A percentile compares a stretch with the other conserved stretches of the same genome.
phyloP scores from a whole-genome alignment of 164 flowering plant species.

The Chloranthus sessilifolius region DNA sequence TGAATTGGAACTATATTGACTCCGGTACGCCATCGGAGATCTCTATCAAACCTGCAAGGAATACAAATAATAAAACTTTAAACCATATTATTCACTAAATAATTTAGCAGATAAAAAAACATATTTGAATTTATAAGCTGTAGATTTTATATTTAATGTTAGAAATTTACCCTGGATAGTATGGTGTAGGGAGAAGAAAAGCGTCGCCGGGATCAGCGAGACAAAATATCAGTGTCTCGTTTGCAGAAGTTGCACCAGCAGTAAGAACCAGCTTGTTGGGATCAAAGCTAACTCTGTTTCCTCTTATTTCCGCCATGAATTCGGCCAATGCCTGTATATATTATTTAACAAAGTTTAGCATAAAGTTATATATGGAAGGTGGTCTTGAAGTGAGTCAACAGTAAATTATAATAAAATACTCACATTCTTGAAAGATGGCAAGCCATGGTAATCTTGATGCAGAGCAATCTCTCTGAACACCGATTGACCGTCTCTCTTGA shows the following conservation, averaged over 20 bases:
- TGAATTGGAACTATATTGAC: constrained; percentile 33
- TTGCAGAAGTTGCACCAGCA: constrained; percentile 50
- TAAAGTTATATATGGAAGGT: background rate
- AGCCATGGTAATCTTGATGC: constrained; percentile 49
- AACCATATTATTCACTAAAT: too few species aligned
- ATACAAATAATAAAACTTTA: background rate
- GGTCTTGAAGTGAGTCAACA: background rate
- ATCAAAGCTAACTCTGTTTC: constrained; percentile 33
- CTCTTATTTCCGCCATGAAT: constrained; percentile 41
- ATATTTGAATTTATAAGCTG: background rate
- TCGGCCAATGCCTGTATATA: constrained; percentile 27
- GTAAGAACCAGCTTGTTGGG: constrained; percentile 44
- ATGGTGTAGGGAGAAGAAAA: constrained; percentile 42
- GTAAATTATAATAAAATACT: background rate
- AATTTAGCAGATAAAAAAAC: background rate
- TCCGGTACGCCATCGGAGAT: constrained; percentile 38
- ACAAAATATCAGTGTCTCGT: constrained; percentile 44
- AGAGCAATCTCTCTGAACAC: constrained; percentile 47
- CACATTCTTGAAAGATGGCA: constrained; percentile 46
- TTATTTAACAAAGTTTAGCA: background rate
- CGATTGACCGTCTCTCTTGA: constrained; percentile 25
- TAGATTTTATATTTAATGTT: too few species aligned
- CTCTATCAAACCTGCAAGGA: constrained; percentile 32
- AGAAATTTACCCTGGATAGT: constrained; percentile 40
- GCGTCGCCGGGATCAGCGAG: constrained; percentile 48